Evolutionary conservation across 2,329 filamentous ascomycete species (phyloP).

Genomic region (Aspergillus cejpii): DNA sequence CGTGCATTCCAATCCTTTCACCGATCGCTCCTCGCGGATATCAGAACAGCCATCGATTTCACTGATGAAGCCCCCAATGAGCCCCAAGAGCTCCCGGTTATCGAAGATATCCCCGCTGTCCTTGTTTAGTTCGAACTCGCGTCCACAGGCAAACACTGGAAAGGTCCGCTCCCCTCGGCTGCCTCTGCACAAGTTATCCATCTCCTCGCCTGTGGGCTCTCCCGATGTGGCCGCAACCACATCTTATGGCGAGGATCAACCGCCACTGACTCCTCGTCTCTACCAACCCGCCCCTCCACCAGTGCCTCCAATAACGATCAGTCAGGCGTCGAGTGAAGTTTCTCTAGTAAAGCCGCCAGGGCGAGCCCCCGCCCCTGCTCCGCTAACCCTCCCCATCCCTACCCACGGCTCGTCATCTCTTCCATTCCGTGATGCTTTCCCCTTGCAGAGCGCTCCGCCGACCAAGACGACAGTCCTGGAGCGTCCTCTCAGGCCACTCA

Average conservation of each 20-base stretch:
- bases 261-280: constrained; percentile 51
- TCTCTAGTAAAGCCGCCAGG: constrained; percentile 13
- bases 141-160: constrained; percentile 34
- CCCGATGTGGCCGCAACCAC: constrained; percentile 39
- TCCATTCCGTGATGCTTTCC: constrained; percentile 42
- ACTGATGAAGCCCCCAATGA: constrained; percentile 20
- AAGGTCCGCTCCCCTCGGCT: constrained; percentile 41
- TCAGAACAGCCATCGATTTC: constrained; percentile 20
- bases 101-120: constrained; percentile 38
- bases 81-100: constrained; percentile 33
- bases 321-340: constrained; percentile 35
- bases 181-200: constrained; percentile 50
- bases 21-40: constrained; percentile 23
- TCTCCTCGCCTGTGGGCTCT: constrained; percentile 50
- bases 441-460: constrained; percentile 39
- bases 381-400: constrained; percentile 27
- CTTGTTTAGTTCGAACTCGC: constrained; percentile 36
- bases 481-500: constrained; percentile 31
- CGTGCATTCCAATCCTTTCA: constrained; percentile 24
- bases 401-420: constrained; percentile 32
- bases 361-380: constrained; percentile 25
- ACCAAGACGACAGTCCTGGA: constrained; percentile 47
- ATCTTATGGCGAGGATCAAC: constrained; percentile 47
- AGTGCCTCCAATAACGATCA: constrained; percentile 19
- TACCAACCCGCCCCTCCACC: constrained; percentile 53